Base-by-base conservation (phyloP, 2,329 filamentous ascomycete genomes). In the Microsporum canis region DNA sequence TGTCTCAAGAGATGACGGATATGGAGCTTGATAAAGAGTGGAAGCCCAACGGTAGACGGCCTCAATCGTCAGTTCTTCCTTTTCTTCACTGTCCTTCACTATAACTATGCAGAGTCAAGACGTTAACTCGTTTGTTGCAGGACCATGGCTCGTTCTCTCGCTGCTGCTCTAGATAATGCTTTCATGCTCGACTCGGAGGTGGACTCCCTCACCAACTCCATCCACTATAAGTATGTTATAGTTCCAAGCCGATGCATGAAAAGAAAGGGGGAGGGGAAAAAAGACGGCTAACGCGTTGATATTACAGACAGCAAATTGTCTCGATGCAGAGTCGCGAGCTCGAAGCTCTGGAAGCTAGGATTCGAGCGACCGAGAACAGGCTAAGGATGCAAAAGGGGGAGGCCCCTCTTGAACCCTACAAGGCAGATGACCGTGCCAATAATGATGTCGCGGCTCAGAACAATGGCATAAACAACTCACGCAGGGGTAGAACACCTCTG, bases 141-240 rank as follows among this genome's bases (percentile, higher is more conserved):
- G 65, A 94, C 89, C 63, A 85, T 96, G 75, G 91, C 91, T 60
- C 87, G 85, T 68, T 89, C 88, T 71, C 96, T 96, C 77, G 92
- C 90, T 63, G 80, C 85, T 51, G 89, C 92, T 72, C 80, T 96
- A 63, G 88, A 92, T 79, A 87, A 90, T 72, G 87, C 95, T 68
- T 96, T 96, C 79, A 87, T 88, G 70, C 86, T 96, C 71, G 89
- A 94, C 68, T 87, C 85, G 74, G 87, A 86, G 67, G 74, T 94
- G 62, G 84, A 87, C 69, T 82, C 87, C 64, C 81, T 95, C 39
- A 84, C 88, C 69, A 81, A 87, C 72, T 84, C 88, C 66, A 84
- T 96, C 63, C 83, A 89, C 71, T 83, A 89, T 74, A 92, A 91
- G 91, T 96, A 79, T 71, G 86, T 59, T 36, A 23, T 23, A 8